Conservation (phyloP, 2,329 filamentous ascomycete genomes). For the Colletotrichum chrysophilum region DNA sequence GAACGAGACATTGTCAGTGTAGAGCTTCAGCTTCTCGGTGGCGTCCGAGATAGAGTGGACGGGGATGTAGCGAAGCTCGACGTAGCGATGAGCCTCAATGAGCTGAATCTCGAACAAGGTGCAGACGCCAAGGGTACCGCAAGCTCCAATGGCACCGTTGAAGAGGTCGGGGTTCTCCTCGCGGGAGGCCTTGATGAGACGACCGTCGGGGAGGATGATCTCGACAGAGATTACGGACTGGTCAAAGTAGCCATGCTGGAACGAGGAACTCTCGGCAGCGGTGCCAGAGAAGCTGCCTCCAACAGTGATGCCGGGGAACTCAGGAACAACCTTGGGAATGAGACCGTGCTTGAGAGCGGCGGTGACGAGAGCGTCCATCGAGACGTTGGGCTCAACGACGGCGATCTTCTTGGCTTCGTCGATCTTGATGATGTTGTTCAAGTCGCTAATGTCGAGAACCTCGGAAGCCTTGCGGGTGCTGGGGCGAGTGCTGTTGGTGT, state of each 20-base stretch:
- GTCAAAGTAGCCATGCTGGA: conserved; percentile 71
- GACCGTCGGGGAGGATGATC: conserved; percentile 65
- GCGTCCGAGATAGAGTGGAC: conserved; percentile 46
- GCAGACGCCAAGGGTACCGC: conserved; percentile 65
- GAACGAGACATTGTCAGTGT: background rate
- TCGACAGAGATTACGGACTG: conserved; percentile 66
- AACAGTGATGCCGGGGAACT: conserved; percentile 73
- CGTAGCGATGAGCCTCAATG: conserved; percentile 55
- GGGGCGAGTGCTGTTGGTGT: conserved; percentile 75
- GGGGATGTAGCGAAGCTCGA: conserved; percentile 60
- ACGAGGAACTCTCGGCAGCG: conserved; percentile 70
- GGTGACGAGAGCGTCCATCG: conserved; percentile 68
- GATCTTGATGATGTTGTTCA: conserved; percentile 68
- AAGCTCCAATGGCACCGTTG: conserved; percentile 61
- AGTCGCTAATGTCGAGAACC: conserved; percentile 69
- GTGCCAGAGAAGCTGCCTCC: conserved; percentile 72
- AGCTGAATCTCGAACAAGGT: conserved; percentile 65
- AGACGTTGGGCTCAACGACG: conserved; percentile 71
- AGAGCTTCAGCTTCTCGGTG: conserved; percentile 41
- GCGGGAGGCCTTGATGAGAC: conserved; percentile 52
- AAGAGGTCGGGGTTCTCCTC: conserved; percentile 60
- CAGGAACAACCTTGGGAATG: conserved; percentile 71
- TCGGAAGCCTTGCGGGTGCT: conserved; percentile 49
- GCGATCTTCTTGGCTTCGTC: conserved; percentile 58
- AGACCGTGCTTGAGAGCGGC: conserved; percentile 60